Conservation (phyloP, 768 basidiomycete genomes). For the Boletus pseudopeckii region DNA sequence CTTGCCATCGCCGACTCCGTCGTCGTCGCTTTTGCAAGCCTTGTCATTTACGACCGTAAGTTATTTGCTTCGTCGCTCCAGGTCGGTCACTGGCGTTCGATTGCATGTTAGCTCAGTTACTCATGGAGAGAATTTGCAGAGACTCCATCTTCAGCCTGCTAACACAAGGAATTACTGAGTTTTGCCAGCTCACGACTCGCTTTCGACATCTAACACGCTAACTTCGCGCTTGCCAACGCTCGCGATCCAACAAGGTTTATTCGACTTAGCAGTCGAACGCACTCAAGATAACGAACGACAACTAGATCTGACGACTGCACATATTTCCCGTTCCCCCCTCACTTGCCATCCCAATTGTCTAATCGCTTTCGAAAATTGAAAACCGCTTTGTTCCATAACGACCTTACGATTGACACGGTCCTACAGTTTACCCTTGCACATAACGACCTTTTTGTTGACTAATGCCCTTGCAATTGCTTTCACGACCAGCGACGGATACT, state of each 20-base stretch:
- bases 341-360: background rate
- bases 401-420: slow-evolving; percentile 21
- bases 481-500: slow-evolving; percentile 28
- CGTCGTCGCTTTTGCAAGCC: slow-evolving; percentile 17
- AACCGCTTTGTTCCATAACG: slow-evolving; percentile 23
- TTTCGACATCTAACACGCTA: slow-evolving; percentile 15
- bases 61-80: slow-evolving; percentile 18
- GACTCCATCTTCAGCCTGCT: slow-evolving; percentile 15
- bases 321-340: background rate
- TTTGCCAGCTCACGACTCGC: slow-evolving; percentile 22
- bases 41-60: slow-evolving; percentile 26
- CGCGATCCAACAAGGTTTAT: slow-evolving; percentile 17
- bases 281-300: slow-evolving; percentile 21
- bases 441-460: slow-evolving; percentile 24
- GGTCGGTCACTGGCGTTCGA: slow-evolving; percentile 17
- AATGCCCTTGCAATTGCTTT: slow-evolving; percentile 31
- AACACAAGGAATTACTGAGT: slow-evolving; percentile 24
- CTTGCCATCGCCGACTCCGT: slow-evolving; percentile 20
- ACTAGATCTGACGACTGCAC: slow-evolving; percentile 24
- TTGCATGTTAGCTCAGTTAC: background rate
- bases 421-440: slow-evolving; percentile 15
- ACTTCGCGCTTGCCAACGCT: slow-evolving; percentile 12
- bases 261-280: slow-evolving; percentile 11
- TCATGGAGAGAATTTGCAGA: slow-evolving; percentile 3
- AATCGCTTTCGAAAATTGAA: slow-evolving; percentile 16